Evolutionary conservation across 176 grass and related monocot genomes (phyloP).

Genomic region (Carex scoparia): DNA sequence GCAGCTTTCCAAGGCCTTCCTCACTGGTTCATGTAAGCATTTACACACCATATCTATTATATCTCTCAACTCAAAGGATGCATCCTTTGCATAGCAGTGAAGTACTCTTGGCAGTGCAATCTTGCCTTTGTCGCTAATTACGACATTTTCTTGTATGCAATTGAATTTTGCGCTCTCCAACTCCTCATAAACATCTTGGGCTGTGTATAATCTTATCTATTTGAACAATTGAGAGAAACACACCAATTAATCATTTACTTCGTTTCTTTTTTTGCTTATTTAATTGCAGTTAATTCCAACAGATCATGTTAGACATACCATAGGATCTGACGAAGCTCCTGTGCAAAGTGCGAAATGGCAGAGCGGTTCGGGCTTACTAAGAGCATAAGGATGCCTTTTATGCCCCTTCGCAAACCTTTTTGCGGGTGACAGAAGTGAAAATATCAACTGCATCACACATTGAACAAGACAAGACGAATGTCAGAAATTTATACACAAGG

Average conservation of each 20-base stretch:
- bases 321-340: constrained; percentile 81
- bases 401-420: constrained; percentile 44
- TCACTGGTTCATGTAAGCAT: constrained; percentile 48
- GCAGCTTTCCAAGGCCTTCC: constrained; percentile 44
- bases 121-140: constrained; percentile 31
- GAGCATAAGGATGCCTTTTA: constrained; percentile 56
- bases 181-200: constrained; percentile 54
- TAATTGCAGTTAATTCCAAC: background rate
- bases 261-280: background rate
- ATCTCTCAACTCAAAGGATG: constrained; percentile 43
- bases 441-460: constrained; percentile 41
- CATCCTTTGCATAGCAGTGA: constrained; percentile 76
- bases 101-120: constrained; percentile 73
- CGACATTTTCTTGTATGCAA: constrained; percentile 59
- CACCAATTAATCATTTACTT: background rate
- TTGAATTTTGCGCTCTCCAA: constrained; percentile 55
- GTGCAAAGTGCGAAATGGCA: constrained; percentile 83
- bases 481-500: constrained; percentile 19
- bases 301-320: constrained; percentile 33
- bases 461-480: background rate
- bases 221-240: constrained; percentile 8
- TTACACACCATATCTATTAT: constrained; percentile 59
- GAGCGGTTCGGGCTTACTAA: constrained; percentile 51
- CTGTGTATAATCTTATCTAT: constrained; percentile 71
- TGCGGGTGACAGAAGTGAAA: constrained; percentile 35